Percentiles rank a stretch among this genome's conserved stretches.
These are phyloP conservation scores for Leccinum olivaceopallidum DNA, from an alignment of 768 basidiomycete genomes.

Conservation along the genomic window DNA sequence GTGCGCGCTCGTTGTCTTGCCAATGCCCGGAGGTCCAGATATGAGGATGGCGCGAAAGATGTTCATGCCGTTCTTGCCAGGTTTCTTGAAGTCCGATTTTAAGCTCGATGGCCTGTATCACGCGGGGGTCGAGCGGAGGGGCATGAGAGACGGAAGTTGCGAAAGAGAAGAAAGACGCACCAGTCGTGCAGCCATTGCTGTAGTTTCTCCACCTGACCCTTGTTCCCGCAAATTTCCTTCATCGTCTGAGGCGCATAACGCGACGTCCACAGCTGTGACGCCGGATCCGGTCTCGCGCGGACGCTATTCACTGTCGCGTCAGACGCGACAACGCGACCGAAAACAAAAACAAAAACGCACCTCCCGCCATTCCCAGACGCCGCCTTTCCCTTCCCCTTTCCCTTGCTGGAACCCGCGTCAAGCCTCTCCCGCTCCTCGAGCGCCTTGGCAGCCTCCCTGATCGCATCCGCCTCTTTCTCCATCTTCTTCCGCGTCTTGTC, in stretches of 20 bases:
- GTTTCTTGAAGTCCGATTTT: constrained; percentile 86
- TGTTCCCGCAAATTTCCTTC: constrained; percentile 96
- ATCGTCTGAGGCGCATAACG: constrained; percentile 88
- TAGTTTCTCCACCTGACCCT: constrained; percentile 86
- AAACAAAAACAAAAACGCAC: constrained; percentile 12
- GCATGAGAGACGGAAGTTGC: not conserved
- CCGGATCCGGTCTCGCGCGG: constrained; percentile 42
- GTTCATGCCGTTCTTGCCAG: constrained; percentile 89
- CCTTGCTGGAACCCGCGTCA: constrained; percentile 35
- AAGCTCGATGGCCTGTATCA: constrained; percentile 65
- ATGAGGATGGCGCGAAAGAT: constrained; percentile 85
- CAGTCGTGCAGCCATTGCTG: constrained; percentile 87
- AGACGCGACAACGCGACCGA: not conserved
- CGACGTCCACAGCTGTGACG: constrained; percentile 88
- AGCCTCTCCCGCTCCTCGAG: constrained; percentile 75
- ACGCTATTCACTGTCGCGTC: not conserved
- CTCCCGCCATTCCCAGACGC: constrained; percentile 10
- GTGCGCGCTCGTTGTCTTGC: constrained; percentile 97
- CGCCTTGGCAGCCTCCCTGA: constrained; percentile 70
- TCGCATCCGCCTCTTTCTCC: constrained; percentile 77
- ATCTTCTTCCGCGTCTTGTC: constrained; percentile 80
- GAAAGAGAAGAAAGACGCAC: constrained; percentile 42
- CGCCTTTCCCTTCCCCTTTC: constrained; percentile 9
- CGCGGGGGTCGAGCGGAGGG: not conserved
- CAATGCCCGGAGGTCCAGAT: constrained; percentile 94